A percentile compares a stretch with the other conserved stretches of the same genome.
Evolutionary conservation across 208 protist species (phyloP).

Genomic region (Trypanosoma congolense): DNA sequence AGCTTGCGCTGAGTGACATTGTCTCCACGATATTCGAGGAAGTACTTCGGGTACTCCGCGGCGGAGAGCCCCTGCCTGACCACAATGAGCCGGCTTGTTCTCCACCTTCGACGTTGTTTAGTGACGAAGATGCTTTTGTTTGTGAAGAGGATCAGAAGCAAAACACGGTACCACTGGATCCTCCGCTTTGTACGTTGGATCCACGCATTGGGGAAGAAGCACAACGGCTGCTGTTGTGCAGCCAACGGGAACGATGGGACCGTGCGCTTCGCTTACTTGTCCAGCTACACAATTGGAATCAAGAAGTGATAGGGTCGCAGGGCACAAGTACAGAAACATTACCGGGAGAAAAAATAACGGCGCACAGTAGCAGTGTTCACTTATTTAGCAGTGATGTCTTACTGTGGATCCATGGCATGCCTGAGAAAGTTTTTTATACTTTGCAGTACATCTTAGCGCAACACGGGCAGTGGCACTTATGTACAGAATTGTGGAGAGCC

Average conservation of each 20-base stretch:
- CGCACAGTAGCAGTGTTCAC: neutral
- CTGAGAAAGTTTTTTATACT: slow-evolving; percentile 6
- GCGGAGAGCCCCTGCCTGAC: too few relatives aligned
- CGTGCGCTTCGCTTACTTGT: slow-evolving; percentile 21
- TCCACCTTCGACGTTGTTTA: too few relatives aligned
- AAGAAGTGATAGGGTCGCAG: neutral
- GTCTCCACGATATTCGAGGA: slow-evolving; percentile 8
- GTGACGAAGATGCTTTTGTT: too few relatives aligned
- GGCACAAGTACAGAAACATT: neutral
- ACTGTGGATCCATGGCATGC: neutral
- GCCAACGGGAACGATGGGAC: slow-evolving; percentile 21
- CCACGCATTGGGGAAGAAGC: slow-evolving; percentile 13
- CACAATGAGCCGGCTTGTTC: too few relatives aligned
- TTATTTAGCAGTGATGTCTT: too few relatives aligned
- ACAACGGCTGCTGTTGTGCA: slow-evolving; percentile 27
- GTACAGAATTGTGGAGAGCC: slow-evolving; percentile 14
- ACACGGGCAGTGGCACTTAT: slow-evolving; percentile 36
- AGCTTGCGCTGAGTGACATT: slow-evolving; percentile 18
- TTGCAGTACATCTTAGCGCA: slow-evolving; percentile 66
- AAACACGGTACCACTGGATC: neutral
- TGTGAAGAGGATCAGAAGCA: too few relatives aligned
- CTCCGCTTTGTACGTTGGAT: neutral
- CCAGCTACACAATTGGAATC: slow-evolving; percentile 13
- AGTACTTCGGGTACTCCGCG: slow-evolving; percentile 10
- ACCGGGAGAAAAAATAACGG: neutral